Conservation (phyloP, 768 basidiomycete species). For the Lactarius pseudohatsudake region DNA sequence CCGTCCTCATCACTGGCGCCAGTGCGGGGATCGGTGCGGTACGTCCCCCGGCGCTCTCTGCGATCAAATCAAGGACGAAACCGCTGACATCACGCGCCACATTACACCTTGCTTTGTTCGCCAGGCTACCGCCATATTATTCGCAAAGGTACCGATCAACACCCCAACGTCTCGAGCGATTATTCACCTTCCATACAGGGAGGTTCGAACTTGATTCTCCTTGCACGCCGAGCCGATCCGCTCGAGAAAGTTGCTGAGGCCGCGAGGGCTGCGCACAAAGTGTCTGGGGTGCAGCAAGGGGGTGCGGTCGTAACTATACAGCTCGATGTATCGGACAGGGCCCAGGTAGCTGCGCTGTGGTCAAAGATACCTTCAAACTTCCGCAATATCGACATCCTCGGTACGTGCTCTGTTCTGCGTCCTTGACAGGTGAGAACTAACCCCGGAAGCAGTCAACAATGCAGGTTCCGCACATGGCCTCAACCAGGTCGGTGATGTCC, state of each 20-base stretch:
- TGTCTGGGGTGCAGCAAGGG: slow-evolving; percentile 69
- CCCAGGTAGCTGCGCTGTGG: slow-evolving; percentile 66
- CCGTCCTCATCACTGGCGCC: slow-evolving; percentile 86
- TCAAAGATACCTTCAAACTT: slow-evolving; percentile 70
- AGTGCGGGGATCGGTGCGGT: slow-evolving; percentile 90
- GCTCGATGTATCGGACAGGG: slow-evolving; percentile 78
- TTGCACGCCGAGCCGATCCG: slow-evolving; percentile 75
- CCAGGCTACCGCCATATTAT: slow-evolving; percentile 84
- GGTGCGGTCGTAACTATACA: slow-evolving; percentile 72
- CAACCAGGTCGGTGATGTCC: slow-evolving; percentile 82
- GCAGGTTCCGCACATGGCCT: slow-evolving; percentile 90
- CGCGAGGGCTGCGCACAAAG: slow-evolving; percentile 68
- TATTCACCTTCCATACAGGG: slow-evolving; percentile 46
- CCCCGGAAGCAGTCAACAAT: slow-evolving; percentile 51
- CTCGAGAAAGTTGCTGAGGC: slow-evolving; percentile 68
- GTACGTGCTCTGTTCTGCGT: slow-evolving; percentile 42
- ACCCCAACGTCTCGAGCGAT: background rate
- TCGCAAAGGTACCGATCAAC: slow-evolving; percentile 65
- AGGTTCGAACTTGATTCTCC: slow-evolving; percentile 83
- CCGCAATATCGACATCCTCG: slow-evolving; percentile 77
- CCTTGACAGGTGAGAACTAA: background rate
- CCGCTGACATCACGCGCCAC: slow-evolving; percentile 11
- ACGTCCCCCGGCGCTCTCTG: slow-evolving; percentile 33
- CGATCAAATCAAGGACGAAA: background rate
- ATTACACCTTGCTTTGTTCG: background rate